These are phyloP conservation scores for Diplodia intermedia DNA, from an alignment of 2,329 filamentous ascomycete species.

Conservation along the genomic window DNA sequence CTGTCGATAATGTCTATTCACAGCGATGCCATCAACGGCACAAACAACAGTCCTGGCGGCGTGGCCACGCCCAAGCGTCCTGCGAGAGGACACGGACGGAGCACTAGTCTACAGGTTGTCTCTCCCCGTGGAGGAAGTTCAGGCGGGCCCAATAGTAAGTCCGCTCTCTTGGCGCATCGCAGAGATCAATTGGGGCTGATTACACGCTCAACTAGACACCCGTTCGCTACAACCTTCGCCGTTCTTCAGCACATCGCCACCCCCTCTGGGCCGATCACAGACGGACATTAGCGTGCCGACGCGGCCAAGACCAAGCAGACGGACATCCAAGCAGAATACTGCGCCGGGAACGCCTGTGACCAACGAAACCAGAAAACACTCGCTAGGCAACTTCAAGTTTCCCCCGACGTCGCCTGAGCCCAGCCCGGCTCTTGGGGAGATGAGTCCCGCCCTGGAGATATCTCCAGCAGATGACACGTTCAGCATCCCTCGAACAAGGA, in stretches of 20 bases:
- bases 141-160: constrained; percentile 36
- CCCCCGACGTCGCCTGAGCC: constrained; percentile 50
- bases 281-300: constrained; percentile 44
- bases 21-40: constrained; percentile 26
- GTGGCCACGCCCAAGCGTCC: constrained; percentile 53
- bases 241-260: constrained; percentile 49
- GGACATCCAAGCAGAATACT: constrained; percentile 26
- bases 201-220: background rate
- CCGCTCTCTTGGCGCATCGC: constrained; percentile 43
- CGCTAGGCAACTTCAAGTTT: constrained; percentile 62
- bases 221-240: constrained; percentile 50
- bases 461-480: constrained; percentile 24
- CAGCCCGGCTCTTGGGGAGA: constrained; percentile 31
- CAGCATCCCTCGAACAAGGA: constrained; percentile 11
- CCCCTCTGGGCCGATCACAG: constrained; percentile 42
- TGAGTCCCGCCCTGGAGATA: constrained; percentile 30
- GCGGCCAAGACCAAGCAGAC: constrained; percentile 37
- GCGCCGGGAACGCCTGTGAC: constrained; percentile 48
- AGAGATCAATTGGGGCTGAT: background rate
- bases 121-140: constrained; percentile 47
- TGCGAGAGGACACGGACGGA: constrained; percentile 72
- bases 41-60: constrained; percentile 12
- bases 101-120: constrained; percentile 80
- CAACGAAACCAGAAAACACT: constrained; percentile 46
- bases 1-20: constrained; percentile 57